phyloP scores from a whole-genome alignment of 805 yeast species.

The Millerago galiae region DNA sequence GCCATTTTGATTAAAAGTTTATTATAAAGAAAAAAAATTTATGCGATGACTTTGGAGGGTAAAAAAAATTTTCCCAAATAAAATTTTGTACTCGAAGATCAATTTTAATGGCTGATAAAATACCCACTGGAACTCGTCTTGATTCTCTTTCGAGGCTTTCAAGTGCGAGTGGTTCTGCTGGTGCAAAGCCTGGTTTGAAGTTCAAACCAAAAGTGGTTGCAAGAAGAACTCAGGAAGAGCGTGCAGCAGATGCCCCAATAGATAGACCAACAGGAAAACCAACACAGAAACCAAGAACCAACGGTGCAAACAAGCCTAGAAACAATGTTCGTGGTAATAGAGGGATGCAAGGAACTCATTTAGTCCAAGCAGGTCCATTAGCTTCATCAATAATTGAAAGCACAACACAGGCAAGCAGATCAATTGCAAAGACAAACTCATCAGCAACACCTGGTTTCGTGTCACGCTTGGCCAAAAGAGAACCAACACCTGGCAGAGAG shows the following conservation, averaged over 20 bases:
- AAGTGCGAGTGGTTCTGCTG: constrained; percentile 23
- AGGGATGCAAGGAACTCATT: constrained; percentile 41
- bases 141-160: constrained; percentile 32
- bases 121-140: constrained; percentile 25
- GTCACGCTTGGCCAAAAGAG: constrained; percentile 28
- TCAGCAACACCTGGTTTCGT: constrained; percentile 39
- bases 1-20: constrained; percentile 9
- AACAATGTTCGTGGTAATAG: constrained; percentile 23
- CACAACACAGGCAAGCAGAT: constrained; percentile 1
- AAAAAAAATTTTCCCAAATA: neutral
- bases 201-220: constrained; percentile 87
- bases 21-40: constrained; percentile 2
- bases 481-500: constrained; percentile 12
- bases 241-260: constrained; percentile 67
- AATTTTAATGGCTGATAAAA: constrained; percentile 17
- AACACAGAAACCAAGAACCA: constrained; percentile 4
- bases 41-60: constrained; percentile 11
- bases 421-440: constrained; percentile 11
- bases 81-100: neutral
- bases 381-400: constrained; percentile 47
- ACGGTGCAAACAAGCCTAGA: constrained; percentile 13
- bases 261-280: constrained; percentile 9
- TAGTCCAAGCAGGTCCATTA: constrained; percentile 68
- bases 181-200: constrained; percentile 51
- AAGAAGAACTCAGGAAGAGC: constrained; percentile 74